Base-by-base conservation (phyloP, 371 early-diverging fungal species). In the Basidiobolus meristosporus region DNA sequence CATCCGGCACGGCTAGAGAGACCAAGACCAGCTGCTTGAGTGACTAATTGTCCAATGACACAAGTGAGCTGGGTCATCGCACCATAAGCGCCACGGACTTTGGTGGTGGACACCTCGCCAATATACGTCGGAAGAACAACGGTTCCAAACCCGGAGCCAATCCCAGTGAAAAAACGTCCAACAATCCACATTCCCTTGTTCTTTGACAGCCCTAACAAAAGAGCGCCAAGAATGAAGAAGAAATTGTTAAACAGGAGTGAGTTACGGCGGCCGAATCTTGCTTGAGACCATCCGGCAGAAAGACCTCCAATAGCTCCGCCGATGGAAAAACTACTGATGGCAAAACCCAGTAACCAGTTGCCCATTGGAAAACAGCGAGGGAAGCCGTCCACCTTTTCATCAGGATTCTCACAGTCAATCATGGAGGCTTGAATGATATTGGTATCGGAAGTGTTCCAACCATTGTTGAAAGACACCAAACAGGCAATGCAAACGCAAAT, bases 151-250 rank as follows among this genome's bases (percentile, higher is more conserved):
- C 92, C 93, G 29, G 77, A 66, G 6, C 74, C 90, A 38, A 83
- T 51, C 38, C 97, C 97, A 34, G 73, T 63, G 28, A 88, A 47
- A 45, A 91, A 61, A 40, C 96, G 74, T 0, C 87, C 92, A 38
- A 82, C 29, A 38, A 69, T 70, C 39, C 88, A 73, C 47, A 71
- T 70, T n/a, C 54, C 68, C 37, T 60, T 53, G 3, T 65, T 61
- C 9, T 64, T 68, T 7, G 77, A 53, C 16, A 66, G 44, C 18
- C 68, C 62, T 16, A 84, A 57, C 1, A 77, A 48, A 12, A 74
- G 38, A 10, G 72, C 68, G 29, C 85, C 79, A 22, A 72, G 44
- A 20, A 82, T 54, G 52, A 73, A 79, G 23, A 64, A 54, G 2
- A 67, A 23, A 39, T 76, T 78, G 57, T 69, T 73, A 16, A 62